Base-by-base conservation (phyloP, 345 rosid genomes). In the Punica granatum region DNA sequence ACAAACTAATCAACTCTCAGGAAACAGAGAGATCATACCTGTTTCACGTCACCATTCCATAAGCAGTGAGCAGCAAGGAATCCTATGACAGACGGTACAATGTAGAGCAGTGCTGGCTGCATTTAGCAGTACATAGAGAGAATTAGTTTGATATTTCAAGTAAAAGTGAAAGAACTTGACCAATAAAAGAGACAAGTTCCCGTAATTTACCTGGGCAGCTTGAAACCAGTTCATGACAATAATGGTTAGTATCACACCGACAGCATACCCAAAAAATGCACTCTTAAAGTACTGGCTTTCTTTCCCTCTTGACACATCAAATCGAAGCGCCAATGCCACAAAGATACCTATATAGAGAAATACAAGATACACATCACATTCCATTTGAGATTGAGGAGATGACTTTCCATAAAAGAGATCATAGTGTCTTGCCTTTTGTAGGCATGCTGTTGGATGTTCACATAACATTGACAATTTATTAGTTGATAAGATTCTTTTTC, bases 161-260 rank as follows among this genome's bases (percentile, higher is more conserved):
- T 30, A 46, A 28, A 19, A 32, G 11, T 36, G 61, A 28, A 51
- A 21, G 58, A n/a, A 51, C 7, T 25, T 23, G 58, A 51, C 19
- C 10, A 35, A 26, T 23, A 63, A 39, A 7, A 48, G 7, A 23
- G 33, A 28, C 35, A 51, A 34, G 34, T n/a, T 54, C 33, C 49
- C 28, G 34, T 26, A 16, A 39, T 48, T 73, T 58, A 86, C 99
- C 96, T 95, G 99, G 23, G 99, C 98, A 56, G 99, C 98, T 81
- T 95, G 98, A 74, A 95, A 92, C 99, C 98, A 95, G 86, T 95
- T 95, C 99, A 95, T 95, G 72, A 92, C 98, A 59, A 87, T 51
- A 64, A 92, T 95, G 19, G 99, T 95, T 53, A 90, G 93, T 64
- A 95, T 74, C 58, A 95, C 53, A 33, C 99, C 99, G 66, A 73